These are phyloP conservation scores for Citrullus colocynthis DNA, from an alignment of 306 rosid species.

Conservation along the genomic window DNA sequence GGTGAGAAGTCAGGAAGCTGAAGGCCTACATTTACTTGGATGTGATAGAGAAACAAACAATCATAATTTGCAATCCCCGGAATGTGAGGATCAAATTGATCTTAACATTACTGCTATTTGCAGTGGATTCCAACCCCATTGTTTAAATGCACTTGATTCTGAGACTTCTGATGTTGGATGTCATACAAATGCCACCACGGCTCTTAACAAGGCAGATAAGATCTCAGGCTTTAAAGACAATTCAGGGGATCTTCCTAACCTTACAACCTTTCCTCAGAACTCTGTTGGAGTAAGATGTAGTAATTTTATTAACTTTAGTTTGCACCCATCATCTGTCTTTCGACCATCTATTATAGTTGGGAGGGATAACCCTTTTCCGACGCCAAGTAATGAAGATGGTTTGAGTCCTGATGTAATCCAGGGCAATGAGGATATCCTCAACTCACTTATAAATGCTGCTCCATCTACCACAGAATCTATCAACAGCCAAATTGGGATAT, in stretches of 20 bases:
- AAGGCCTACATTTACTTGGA: conserved; percentile 11
- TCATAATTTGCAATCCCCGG: background rate
- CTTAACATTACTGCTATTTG: background rate
- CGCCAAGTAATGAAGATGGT: background rate
- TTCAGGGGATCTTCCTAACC: background rate
- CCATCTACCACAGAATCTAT: background rate
- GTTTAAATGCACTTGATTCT: background rate
- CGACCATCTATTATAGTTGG: background rate
- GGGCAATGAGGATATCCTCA: background rate
- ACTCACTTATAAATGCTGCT: background rate
- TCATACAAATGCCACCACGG: background rate
- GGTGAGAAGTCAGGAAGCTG: background rate
- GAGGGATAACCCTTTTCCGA: background rate
- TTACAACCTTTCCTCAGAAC: background rate
- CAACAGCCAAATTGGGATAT: background rate
- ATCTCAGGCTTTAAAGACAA: background rate
- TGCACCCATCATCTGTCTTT: background rate
- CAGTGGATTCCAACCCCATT: background rate
- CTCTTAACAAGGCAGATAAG: background rate
- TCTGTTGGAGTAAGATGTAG: background rate
- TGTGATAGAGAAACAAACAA: conserved; percentile 11
- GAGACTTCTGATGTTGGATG: background rate
- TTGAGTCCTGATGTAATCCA: background rate
- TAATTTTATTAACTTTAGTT: background rate
- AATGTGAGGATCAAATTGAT: background rate